Evolutionary conservation across 371 early-diverging fungal genomes (phyloP).

Genomic region (Mucor ambiguus): DNA sequence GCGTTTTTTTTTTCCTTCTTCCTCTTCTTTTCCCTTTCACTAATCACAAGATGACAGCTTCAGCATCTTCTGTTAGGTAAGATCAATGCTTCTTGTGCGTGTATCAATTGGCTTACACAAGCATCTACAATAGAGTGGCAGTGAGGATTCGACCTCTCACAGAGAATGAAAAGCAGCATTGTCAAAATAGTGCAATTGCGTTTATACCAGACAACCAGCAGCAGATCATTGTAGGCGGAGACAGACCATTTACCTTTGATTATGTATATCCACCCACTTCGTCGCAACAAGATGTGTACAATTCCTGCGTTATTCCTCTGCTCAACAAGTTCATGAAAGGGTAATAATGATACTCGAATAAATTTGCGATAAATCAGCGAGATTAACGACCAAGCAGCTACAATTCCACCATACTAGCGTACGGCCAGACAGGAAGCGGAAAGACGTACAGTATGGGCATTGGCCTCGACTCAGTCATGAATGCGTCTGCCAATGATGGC

Average conservation of each 20-base stretch:
- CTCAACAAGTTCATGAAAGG: constrained; percentile 88
- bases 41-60: constrained; percentile 8
- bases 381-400: neutral
- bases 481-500: constrained; percentile 48
- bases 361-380: constrained; percentile 3
- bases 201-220: constrained; percentile 60
- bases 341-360: constrained; percentile 39
- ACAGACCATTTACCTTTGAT: constrained; percentile 85
- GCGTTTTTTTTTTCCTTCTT: constrained; percentile 9
- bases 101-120: neutral
- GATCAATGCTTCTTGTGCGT: neutral
- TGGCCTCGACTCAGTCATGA: constrained; percentile 38
- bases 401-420: neutral
- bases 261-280: constrained; percentile 78
- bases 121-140: constrained; percentile 57
- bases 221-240: constrained; percentile 61
- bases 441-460: constrained; percentile 60
- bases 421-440: constrained; percentile 58
- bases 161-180: constrained; percentile 70
- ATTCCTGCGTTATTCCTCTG: constrained; percentile 67
- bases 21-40: constrained; percentile 5
- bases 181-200: constrained; percentile 61
- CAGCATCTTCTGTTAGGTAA: constrained; percentile 32
- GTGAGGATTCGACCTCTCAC: constrained; percentile 77
- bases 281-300: constrained; percentile 73